Percentiles rank a stretch among this genome's conserved stretches.
These are phyloP conservation scores for Salix brachista DNA, from an alignment of 345 rosid species.

Conservation along the genomic window DNA sequence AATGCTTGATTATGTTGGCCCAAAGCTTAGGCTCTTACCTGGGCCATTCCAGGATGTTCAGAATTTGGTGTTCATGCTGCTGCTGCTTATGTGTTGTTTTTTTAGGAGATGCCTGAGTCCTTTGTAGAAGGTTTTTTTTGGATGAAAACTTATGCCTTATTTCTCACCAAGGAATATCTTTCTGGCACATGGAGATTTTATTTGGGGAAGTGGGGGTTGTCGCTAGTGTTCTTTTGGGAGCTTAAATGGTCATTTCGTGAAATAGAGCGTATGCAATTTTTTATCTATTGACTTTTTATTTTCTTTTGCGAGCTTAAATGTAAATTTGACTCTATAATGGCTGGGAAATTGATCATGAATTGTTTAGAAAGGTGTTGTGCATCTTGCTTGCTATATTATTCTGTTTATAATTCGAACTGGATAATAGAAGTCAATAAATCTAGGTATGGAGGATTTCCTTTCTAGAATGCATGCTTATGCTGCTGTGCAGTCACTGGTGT, in stretches of 20 bases:
- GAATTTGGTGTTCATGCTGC: background rate
- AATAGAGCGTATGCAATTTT: too few relatives aligned
- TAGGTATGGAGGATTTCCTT: background rate
- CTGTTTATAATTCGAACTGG: background rate
- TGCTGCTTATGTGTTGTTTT: background rate
- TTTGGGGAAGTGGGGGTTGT: background rate
- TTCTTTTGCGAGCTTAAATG: too few relatives aligned
- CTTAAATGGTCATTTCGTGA: too few relatives aligned
- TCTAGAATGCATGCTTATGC: background rate
- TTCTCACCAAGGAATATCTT: background rate
- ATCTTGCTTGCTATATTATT: too few relatives aligned
- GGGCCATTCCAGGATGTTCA: background rate
- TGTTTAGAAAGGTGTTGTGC: too few relatives aligned
- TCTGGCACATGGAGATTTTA: background rate
- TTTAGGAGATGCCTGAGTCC: background rate
- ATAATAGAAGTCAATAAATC: background rate
- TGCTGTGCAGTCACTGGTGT: background rate
- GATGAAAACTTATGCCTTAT: background rate
- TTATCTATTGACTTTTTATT: too few relatives aligned
- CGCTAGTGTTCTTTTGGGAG: background rate
- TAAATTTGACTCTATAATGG: too few relatives aligned
- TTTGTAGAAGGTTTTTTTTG: background rate
- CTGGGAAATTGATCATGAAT: too few relatives aligned
- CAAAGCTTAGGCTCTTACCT: background rate
- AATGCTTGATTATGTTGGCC: background rate